Evolutionary conservation across 108 stramenopile species (phyloP).

Genomic region (Skeletonema marinoi): DNA sequence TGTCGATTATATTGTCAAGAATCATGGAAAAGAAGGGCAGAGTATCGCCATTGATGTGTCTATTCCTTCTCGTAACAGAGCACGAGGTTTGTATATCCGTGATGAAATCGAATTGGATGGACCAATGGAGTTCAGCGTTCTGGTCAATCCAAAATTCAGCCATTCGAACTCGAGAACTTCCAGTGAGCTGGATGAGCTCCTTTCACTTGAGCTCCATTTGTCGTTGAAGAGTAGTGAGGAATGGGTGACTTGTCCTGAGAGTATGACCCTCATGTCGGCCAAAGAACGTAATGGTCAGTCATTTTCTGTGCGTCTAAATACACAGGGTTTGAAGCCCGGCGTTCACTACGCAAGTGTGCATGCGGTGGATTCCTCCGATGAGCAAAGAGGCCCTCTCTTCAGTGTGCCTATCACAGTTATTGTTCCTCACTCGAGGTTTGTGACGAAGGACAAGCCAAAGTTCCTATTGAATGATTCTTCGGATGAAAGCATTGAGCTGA

Average conservation of each 20-base stretch:
- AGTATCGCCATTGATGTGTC: slow-evolving; percentile 47
- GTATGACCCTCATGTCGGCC: slow-evolving; percentile 59
- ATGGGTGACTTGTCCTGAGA: slow-evolving; percentile 57
- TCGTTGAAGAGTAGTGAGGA: slow-evolving; percentile 41
- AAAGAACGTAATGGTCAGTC: slow-evolving; percentile 40
- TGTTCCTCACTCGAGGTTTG: slow-evolving; percentile 43
- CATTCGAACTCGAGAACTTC: slow-evolving; percentile 17
- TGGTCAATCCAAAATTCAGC: slow-evolving; percentile 54
- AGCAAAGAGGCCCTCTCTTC: slow-evolving; percentile 56
- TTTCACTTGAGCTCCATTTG: slow-evolving; percentile 65
- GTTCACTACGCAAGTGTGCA: slow-evolving; percentile 70
- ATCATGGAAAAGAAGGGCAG: slow-evolving; percentile 33
- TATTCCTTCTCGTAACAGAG: slow-evolving; percentile 33
- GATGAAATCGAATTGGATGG: slow-evolving; percentile 48
- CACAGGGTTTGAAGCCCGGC: slow-evolving; percentile 60
- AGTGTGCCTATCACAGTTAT: slow-evolving; percentile 78
- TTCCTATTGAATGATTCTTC: slow-evolving; percentile 16
- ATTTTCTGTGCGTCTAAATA: slow-evolving; percentile 79
- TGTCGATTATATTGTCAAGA: slow-evolving; percentile 29
- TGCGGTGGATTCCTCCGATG: slow-evolving; percentile 53
- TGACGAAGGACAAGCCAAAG: slow-evolving; percentile 1
- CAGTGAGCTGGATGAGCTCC: slow-evolving; percentile 21
- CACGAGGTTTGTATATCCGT: slow-evolving; percentile 83
- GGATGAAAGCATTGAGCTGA: slow-evolving; percentile 19
- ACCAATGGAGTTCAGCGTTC: slow-evolving; percentile 46